These are phyloP conservation scores for Heterobasidion irregulare DNA, from an alignment of 1,284 basidiomycete genomes.

Conservation along the genomic window DNA sequence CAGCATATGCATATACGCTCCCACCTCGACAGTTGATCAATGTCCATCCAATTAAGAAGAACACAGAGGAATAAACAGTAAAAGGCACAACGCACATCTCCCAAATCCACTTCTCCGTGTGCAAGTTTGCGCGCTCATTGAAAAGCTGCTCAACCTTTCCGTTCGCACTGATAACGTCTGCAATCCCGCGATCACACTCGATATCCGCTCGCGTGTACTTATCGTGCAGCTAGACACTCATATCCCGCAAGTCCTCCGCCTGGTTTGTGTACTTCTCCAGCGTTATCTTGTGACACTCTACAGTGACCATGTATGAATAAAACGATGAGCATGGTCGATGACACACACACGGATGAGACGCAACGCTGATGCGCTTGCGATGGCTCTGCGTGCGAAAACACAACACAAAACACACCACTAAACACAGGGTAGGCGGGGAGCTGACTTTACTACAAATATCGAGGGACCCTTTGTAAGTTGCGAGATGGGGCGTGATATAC, in stretches of 20 bases:
- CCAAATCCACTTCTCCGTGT: slow-evolving; percentile 89
- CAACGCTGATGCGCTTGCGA: no score
- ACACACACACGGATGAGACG: no score
- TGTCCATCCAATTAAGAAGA: background rate
- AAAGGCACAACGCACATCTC: slow-evolving; percentile 44
- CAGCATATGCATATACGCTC: background rate
- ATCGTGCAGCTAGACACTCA: slow-evolving; percentile 56
- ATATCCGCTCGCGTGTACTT: slow-evolving; percentile 62
- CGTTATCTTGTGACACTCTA: slow-evolving; percentile 53
- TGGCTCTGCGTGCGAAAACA: no score
- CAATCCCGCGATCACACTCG: slow-evolving; percentile 52
- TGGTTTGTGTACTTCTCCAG: slow-evolving; percentile 54
- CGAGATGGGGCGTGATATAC: no score
- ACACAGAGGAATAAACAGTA: background rate
- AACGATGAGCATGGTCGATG: no score
- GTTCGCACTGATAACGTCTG: slow-evolving; percentile 53
- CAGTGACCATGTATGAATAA: no score
- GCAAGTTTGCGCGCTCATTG: slow-evolving; percentile 78
- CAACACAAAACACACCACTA: no score
- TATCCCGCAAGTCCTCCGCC: slow-evolving; percentile 49
- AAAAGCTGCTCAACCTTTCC: slow-evolving; percentile 64
- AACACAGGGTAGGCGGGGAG: no score
- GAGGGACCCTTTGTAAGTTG: no score
- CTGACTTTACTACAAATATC: no score
- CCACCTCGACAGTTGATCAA: no score